Percentiles rank a stretch among this genome's conserved stretches.
Evolutionary conservation across 2,329 filamentous ascomycete genomes (phyloP).

Genomic region (Grosmannia clavigera): DNA sequence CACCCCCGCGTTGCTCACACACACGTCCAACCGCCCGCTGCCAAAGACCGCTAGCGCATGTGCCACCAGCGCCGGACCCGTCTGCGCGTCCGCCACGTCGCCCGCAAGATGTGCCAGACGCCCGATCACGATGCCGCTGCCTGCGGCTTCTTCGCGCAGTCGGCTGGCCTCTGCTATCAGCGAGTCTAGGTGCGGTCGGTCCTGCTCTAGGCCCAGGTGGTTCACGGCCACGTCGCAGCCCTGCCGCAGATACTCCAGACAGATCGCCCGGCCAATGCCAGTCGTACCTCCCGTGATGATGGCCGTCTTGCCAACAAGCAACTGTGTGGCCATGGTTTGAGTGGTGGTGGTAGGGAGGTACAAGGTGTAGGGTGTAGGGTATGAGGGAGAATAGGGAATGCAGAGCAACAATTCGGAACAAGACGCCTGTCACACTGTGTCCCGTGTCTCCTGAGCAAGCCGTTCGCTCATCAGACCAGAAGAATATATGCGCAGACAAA

Average conservation of each 20-base stretch:
- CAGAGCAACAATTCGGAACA: no score
- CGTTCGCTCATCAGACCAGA: no score
- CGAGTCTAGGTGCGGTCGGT: constrained; percentile 38
- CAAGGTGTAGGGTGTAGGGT: no score
- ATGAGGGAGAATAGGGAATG: no score
- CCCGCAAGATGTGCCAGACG: constrained; percentile 57
- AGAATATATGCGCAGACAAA: no score
- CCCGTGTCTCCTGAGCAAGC: no score
- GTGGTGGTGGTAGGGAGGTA: constrained; percentile 31
- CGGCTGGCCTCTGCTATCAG: constrained; percentile 37
- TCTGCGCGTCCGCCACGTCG: constrained; percentile 64
- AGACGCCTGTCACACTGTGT: no score
- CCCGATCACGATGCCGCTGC: constrained; percentile 31
- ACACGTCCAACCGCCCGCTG: constrained; percentile 52
- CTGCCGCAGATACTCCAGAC: constrained; percentile 64
- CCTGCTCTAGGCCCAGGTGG: constrained; percentile 51
- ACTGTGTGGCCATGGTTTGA: constrained; percentile 18
- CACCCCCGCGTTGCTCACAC: constrained; percentile 80
- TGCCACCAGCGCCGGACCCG: constrained; percentile 54
- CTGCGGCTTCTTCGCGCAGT: constrained; percentile 25
- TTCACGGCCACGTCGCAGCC: constrained; percentile 72
- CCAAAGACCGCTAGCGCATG: constrained; percentile 50
- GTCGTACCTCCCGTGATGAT: constrained; percentile 81
- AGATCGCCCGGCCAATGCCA: constrained; percentile 77
- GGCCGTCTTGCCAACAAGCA: constrained; percentile 64